Base-by-base conservation (phyloP, 2,329 filamentous ascomycete genomes). In the Colletotrichum eremochloae region DNA sequence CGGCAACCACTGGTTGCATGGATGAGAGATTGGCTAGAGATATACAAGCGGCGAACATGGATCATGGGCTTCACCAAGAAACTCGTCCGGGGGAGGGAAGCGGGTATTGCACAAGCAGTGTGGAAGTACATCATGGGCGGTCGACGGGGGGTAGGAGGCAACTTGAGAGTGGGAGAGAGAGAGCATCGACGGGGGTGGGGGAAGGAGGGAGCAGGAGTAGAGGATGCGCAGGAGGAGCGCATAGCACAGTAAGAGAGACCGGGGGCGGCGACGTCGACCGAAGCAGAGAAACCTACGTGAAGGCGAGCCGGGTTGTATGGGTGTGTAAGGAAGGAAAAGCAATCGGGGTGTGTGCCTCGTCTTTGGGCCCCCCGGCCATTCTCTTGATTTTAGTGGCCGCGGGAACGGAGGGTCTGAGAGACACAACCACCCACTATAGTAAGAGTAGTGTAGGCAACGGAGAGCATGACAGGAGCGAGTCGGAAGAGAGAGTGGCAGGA, bases 21-120 rank as follows among this genome's bases (percentile, higher is more conserved):
- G 74, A 75, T 68, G 68, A 75, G 67, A 73, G 74, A 73, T 74
- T 73, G 73, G 68, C 73, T 53, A 57, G 72, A 72, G 68, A 72
- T 72, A 71, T 61, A 71, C 71, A 73, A 40, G 66, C 69, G 56
- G 71, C 67, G 71, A 58, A 46, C 67, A 71, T 71, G 67, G 67
- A 71, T 66, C 71, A 66, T 71, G 40, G 57, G 36, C 57, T 38
- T 70, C 71, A 71, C 62, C 67, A 57, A 67, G 67, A 55, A 67
- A 63, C 48, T 57, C 38, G 71, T 70, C 71, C 63, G 71, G 69
- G 68, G 63, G 56, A 73, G 58, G 66, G 58, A 68, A 57, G 58
- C 53, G 60, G 57, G 52, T 46, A 71, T 73, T 62, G 67, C 58
- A 53, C 68, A 63, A 48, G 48, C 67, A 71, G 66, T 71, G 38